These are phyloP conservation scores for Suillus sp. DNA, from an alignment of 768 basidiomycete species.

Conservation along the genomic window DNA sequence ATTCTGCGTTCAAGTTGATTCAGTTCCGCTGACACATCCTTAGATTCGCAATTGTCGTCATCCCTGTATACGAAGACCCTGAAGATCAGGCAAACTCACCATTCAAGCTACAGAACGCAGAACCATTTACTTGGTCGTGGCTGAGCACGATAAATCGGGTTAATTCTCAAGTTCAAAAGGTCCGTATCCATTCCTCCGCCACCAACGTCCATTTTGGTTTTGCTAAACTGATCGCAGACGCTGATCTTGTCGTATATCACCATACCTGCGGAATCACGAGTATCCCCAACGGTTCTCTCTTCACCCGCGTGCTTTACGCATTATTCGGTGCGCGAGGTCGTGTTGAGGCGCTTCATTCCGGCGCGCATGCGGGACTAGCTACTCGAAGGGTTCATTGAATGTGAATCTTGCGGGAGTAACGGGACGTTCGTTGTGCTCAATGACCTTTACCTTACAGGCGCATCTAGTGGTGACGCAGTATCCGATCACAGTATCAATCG, in stretches of 20 bases:
- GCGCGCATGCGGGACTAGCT: slow-evolving; percentile 87
- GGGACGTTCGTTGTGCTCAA: background rate
- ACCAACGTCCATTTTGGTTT: background rate
- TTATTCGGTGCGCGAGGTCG: slow-evolving; percentile 85
- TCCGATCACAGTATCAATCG: background rate
- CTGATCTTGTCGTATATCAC: slow-evolving; percentile 90
- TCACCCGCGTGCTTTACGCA: slow-evolving; percentile 76
- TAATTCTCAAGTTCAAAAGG: slow-evolving; percentile 2
- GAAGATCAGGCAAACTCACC: slow-evolving; percentile 67
- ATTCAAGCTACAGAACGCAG: slow-evolving; percentile 62
- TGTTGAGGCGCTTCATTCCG: slow-evolving; percentile 83
- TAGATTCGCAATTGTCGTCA: slow-evolving; percentile 89
- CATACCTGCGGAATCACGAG: slow-evolving; percentile 73
- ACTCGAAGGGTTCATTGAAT: background rate
- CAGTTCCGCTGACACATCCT: background rate
- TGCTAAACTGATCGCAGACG: slow-evolving; percentile 53
- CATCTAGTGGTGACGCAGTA: background rate
- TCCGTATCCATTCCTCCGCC: background rate
- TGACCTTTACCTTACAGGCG: background rate
- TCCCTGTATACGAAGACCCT: slow-evolving; percentile 87
- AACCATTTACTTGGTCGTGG: slow-evolving; percentile 79
- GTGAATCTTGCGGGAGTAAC: background rate
- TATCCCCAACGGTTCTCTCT: slow-evolving; percentile 51
- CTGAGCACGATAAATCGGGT: slow-evolving; percentile 36
- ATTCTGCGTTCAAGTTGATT: slow-evolving; percentile 1